phyloP scores from a whole-genome alignment of 352 stramenopile species.

The Globisporangium middletonii region DNA sequence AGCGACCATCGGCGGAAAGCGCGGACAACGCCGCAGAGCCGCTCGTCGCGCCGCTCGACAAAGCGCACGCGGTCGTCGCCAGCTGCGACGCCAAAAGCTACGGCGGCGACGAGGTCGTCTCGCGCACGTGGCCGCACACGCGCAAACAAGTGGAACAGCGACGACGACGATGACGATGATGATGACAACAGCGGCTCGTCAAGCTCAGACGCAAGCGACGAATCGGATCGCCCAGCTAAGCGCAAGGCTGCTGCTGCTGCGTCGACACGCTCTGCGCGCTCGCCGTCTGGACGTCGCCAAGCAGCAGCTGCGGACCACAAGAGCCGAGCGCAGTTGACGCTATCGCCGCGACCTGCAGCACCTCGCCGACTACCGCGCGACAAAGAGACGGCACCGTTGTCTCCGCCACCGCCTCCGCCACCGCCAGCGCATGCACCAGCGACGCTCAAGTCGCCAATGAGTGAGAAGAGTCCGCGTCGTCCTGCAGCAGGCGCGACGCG shows the following conservation, averaged over 20 bases:
- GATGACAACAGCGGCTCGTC: constrained; percentile 3
- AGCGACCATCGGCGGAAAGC: constrained; percentile 22
- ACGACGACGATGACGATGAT: constrained; percentile 11
- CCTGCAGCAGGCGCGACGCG: constrained; percentile 9
- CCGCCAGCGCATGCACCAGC: constrained; percentile 11
- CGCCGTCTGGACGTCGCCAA: background rate
- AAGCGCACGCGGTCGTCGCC: constrained; percentile 12
- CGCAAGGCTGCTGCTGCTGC: background rate
- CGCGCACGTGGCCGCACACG: constrained; percentile 1
- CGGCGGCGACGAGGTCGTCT: constrained; percentile 5
- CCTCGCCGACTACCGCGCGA: constrained; percentile 5
- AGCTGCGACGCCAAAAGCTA: background rate
- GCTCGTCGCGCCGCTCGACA: constrained; percentile 13
- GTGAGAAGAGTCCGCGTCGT: constrained; percentile 6
- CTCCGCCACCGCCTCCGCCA: constrained; percentile 23
- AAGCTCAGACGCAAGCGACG: constrained; percentile 6
- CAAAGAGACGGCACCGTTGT: constrained; percentile 10
- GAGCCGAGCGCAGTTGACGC: background rate
- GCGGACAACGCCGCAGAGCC: constrained; percentile 16
- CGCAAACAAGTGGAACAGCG: constrained; percentile 12
- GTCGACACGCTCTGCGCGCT: background rate
- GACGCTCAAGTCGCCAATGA: background rate
- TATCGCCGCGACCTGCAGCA: background rate
- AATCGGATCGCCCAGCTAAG: constrained; percentile 5
- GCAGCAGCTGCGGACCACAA: background rate